phyloP scores from a whole-genome alignment of 805 yeast genomes.

The Pichia ethanolica region DNA sequence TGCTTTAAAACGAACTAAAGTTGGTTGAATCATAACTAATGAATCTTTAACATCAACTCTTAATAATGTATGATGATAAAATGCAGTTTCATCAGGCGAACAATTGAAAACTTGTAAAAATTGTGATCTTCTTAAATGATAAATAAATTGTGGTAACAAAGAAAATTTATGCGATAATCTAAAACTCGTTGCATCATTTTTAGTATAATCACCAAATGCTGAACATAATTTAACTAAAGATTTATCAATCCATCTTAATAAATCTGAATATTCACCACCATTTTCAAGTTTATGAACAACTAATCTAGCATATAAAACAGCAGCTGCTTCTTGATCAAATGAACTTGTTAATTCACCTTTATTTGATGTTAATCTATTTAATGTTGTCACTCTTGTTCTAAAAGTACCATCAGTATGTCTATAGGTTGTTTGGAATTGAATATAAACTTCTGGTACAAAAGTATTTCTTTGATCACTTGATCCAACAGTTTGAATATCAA shows the following conservation, averaged over 20 bases:
- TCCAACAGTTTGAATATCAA: constrained; percentile 61
- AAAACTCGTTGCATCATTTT: constrained; percentile 77
- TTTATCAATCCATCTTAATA: constrained; percentile 90
- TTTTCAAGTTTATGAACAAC: constrained; percentile 87
- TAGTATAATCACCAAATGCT: constrained; percentile 87
- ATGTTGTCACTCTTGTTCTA: constrained; percentile 85
- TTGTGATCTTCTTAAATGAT: constrained; percentile 92
- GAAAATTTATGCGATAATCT: constrained; percentile 77
- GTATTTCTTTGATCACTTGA: constrained; percentile 35
- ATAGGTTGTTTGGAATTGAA: constrained; percentile 84
- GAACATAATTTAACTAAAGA: constrained; percentile 85
- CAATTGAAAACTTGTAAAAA: constrained; percentile 93
- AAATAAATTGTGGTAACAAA: constrained; percentile 91
- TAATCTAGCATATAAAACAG: constrained; percentile 85
- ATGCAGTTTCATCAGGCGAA: constrained; percentile 98
- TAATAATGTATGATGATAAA: constrained; percentile 85
- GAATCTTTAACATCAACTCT: constrained; percentile 92
- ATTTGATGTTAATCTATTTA: constrained; percentile 46
- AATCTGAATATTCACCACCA: constrained; percentile 66
- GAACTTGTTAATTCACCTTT: constrained; percentile 46
- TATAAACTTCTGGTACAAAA: constrained; percentile 31
- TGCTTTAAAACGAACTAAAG: constrained; percentile 77
- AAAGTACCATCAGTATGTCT: constrained; percentile 93
- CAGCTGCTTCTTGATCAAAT: constrained; percentile 99
- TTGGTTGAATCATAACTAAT: constrained; percentile 95